A percentile compares a stretch with the other conserved stretches of the same genome.
These are phyloP conservation scores for Yamadazyma atmosphaerica DNA, from an alignment of 1,139 yeast species.

Conservation along the genomic window DNA sequence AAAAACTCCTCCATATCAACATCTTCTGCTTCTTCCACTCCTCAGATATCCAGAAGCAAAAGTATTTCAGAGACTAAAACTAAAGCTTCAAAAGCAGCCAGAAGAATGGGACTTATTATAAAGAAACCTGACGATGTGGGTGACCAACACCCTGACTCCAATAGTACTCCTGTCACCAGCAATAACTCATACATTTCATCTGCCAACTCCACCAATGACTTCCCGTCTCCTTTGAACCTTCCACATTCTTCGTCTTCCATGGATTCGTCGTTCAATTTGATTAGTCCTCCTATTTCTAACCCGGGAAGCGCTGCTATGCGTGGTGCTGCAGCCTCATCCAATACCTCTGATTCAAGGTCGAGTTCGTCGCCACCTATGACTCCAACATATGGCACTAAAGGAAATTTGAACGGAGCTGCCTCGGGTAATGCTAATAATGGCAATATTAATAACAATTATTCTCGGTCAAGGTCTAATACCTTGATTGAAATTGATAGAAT, in stretches of 20 bases:
- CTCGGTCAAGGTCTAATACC: conserved; percentile 40
- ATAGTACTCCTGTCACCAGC: conserved; percentile 4
- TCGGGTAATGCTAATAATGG: background rate
- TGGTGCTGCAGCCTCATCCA: conserved; percentile 9
- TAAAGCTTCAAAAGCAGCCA: conserved; percentile 59
- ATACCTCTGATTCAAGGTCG: background rate
- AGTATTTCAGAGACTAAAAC: conserved; percentile 60
- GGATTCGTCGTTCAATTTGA: conserved; percentile 23
- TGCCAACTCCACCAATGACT: conserved; percentile 8
- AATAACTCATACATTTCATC: conserved; percentile 3
- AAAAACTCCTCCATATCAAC: conserved; percentile 9
- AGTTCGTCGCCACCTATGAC: conserved; percentile 19
- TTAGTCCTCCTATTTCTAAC: conserved; percentile 20
- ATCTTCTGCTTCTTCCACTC: conserved; percentile 14
- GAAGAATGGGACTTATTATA: conserved; percentile 69
- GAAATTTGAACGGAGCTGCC: background rate
- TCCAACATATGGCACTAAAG: conserved; percentile 10
- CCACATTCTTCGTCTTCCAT: conserved; percentile 27
- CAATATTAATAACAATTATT: too few species aligned
- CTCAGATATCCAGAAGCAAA: conserved; percentile 43
- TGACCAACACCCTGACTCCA: conserved; percentile 12
- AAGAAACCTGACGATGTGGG: conserved; percentile 35
- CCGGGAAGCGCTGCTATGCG: conserved; percentile 13
- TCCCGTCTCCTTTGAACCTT: conserved; percentile 14
- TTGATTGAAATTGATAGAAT: conserved; percentile 41